phyloP scores from a whole-genome alignment of 75 land plant species.

The Selaginella tamariscina region DNA sequence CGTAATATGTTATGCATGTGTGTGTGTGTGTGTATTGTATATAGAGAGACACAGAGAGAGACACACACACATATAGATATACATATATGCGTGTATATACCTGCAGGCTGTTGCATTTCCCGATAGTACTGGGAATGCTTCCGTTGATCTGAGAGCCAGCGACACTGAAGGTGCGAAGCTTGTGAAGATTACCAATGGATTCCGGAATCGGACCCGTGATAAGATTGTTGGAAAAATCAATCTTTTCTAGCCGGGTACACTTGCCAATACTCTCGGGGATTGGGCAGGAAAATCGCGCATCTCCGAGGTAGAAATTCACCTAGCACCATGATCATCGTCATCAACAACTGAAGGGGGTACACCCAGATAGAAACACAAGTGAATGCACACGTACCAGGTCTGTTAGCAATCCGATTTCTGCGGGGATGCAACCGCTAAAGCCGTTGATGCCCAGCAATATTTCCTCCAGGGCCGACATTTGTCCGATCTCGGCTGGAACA shows the following conservation, averaged over 20 bases:
- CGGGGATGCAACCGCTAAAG: not conserved
- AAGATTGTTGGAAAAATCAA: constrained; percentile 7
- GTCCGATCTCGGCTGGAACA: not conserved
- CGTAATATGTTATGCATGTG: too few relatives aligned
- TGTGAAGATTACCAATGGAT: not conserved
- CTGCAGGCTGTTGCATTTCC: not conserved
- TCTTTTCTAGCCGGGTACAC: not conserved
- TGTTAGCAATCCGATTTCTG: not conserved
- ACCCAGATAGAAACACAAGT: too few relatives aligned
- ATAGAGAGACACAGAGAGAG: too few relatives aligned
- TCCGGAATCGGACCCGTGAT: constrained; percentile 7
- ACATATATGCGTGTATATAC: too few relatives aligned
- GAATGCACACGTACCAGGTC: too few relatives aligned
- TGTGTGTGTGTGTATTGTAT: too few relatives aligned
- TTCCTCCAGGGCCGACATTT: not conserved
- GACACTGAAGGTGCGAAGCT: not conserved
- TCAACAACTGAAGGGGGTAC: too few relatives aligned
- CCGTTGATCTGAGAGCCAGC: not conserved
- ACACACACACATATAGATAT: too few relatives aligned
- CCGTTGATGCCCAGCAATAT: not conserved
- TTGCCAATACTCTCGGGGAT: not conserved
- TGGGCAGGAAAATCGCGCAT: not conserved
- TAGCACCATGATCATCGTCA: too few relatives aligned
- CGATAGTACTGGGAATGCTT: not conserved
- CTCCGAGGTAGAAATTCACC: not conserved